Evolutionary conservation across 2,329 filamentous ascomycete genomes (phyloP).

Genomic region (Calonectria hawksworthii): DNA sequence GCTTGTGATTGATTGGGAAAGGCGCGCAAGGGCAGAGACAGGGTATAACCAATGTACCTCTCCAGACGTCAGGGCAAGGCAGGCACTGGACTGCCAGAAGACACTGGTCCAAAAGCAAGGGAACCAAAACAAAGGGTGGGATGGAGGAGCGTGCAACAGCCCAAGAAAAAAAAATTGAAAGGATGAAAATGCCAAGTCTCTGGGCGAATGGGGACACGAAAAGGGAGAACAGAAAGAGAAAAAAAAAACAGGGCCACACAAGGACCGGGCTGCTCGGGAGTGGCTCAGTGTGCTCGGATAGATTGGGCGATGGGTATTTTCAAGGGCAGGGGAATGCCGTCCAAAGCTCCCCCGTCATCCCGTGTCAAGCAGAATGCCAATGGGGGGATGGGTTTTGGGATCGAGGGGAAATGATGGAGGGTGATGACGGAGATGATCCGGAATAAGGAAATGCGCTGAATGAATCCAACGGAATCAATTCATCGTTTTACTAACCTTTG

Average conservation of each 20-base stretch:
- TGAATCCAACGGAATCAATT: conserved; percentile 11
- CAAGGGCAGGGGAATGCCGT: conserved; percentile 36
- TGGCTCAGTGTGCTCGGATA: conserved; percentile 28
- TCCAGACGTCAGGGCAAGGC: neutral
- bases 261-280: conserved; percentile 23
- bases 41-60: conserved; percentile 11
- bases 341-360: conserved; percentile 33
- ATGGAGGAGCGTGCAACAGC: neutral
- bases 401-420: conserved; percentile 32
- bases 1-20: conserved; percentile 29
- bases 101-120: conserved; percentile 1
- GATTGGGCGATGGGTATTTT: conserved; percentile 20
- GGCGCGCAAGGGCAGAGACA: conserved; percentile 22
- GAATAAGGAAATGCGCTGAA: conserved; percentile 2
- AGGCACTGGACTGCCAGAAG: conserved; percentile 4
- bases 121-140: conserved; percentile 12
- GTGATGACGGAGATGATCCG: conserved; percentile 20
- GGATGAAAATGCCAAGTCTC: conserved; percentile 3
- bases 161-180: conserved; percentile 3
- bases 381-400: conserved; percentile 29
- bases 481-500: conserved; percentile 25
- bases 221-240: neutral
- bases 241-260: conserved; percentile 4
- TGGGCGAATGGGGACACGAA: conserved; percentile 10
- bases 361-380: conserved; percentile 37